Evolutionary conservation across 164 flowering plant species (phyloP).

Genomic region (Piper longum): DNA sequence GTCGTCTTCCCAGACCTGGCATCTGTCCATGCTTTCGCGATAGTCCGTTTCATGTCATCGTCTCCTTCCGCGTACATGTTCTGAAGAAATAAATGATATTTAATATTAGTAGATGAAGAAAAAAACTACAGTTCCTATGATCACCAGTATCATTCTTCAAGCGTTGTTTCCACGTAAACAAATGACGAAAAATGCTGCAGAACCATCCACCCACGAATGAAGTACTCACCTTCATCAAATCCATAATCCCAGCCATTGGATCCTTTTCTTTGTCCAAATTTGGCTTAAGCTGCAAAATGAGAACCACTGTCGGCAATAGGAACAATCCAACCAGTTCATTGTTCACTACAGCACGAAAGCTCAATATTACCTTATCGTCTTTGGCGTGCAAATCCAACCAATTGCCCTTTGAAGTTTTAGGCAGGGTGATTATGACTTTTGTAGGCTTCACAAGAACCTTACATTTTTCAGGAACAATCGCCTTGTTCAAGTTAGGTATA

Average conservation of each 20-base stretch:
- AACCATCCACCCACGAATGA: too few species aligned
- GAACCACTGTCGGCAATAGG: not conserved
- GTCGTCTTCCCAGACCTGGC: slow-evolving; percentile 82
- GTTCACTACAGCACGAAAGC: not conserved
- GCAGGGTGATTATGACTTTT: slow-evolving; percentile 49
- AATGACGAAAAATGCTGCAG: not conserved
- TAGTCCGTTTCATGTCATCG: slow-evolving; percentile 88
- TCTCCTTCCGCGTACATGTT: slow-evolving; percentile 98
- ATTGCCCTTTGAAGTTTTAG: slow-evolving; percentile 74
- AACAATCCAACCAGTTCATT: not conserved
- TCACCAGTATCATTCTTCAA: too few species aligned
- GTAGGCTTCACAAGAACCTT: slow-evolving; percentile 72
- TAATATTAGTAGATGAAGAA: too few species aligned
- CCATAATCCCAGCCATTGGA: slow-evolving; percentile 99
- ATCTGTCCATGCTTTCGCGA: slow-evolving; percentile 96
- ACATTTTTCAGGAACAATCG: slow-evolving; percentile 69
- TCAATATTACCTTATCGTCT: slow-evolving; percentile 63
- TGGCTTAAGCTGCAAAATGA: slow-evolving; percentile 54
- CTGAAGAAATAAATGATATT: slow-evolving; percentile 21
- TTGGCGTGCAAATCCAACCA: slow-evolving; percentile 84
- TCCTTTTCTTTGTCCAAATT: slow-evolving; percentile 52
- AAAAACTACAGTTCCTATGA: too few species aligned
- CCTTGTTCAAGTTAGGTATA: slow-evolving; percentile 61
- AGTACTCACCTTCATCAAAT: slow-evolving; percentile 62
- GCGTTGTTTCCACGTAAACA: too few species aligned